Percentiles rank a stretch among this genome's conserved stretches.
Evolutionary conservation across 768 basidiomycete species (phyloP).

Genomic region (Coprinopsis sp.): DNA sequence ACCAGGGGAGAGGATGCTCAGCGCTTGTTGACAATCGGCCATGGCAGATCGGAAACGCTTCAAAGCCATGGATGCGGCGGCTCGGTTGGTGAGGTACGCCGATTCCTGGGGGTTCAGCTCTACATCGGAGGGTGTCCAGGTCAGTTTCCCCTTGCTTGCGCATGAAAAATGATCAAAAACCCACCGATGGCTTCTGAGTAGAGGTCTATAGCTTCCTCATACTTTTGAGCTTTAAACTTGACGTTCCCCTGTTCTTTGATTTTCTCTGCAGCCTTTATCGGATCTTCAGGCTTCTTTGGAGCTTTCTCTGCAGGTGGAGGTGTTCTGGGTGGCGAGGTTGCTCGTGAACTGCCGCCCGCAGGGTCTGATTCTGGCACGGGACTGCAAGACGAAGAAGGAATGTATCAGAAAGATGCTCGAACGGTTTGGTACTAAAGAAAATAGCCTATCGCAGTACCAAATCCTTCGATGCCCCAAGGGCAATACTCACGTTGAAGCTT

Average conservation of each 20-base stretch:
- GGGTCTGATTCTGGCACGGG: background rate
- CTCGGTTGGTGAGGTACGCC: conserved; percentile 79
- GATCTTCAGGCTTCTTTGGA: conserved; percentile 28
- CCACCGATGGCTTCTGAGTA: conserved; percentile 75
- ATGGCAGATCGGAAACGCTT: conserved; percentile 74
- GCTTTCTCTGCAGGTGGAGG: background rate
- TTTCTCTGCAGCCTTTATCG: conserved; percentile 49
- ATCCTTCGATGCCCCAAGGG: background rate
- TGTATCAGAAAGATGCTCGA: too few species aligned
- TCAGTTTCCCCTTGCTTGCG: background rate
- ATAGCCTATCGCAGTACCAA: too few species aligned
- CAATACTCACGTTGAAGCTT: background rate
- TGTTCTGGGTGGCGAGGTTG: background rate
- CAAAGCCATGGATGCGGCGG: conserved; percentile 78
- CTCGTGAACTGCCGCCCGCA: background rate
- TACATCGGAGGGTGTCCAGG: conserved; percentile 24
- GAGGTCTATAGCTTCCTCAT: conserved; percentile 62
- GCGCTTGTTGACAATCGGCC: conserved; percentile 72
- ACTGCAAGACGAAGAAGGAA: too few species aligned
- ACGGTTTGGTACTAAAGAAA: too few species aligned
- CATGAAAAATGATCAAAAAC: conserved; percentile 11
- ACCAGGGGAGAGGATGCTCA: conserved; percentile 52
- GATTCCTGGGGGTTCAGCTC: conserved; percentile 63
- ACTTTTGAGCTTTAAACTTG: conserved; percentile 64
- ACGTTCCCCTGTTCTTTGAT: conserved; percentile 73